phyloP scores from a whole-genome alignment of 2,329 filamentous ascomycete genomes.

The Mycosphaerelloides madeirae region DNA sequence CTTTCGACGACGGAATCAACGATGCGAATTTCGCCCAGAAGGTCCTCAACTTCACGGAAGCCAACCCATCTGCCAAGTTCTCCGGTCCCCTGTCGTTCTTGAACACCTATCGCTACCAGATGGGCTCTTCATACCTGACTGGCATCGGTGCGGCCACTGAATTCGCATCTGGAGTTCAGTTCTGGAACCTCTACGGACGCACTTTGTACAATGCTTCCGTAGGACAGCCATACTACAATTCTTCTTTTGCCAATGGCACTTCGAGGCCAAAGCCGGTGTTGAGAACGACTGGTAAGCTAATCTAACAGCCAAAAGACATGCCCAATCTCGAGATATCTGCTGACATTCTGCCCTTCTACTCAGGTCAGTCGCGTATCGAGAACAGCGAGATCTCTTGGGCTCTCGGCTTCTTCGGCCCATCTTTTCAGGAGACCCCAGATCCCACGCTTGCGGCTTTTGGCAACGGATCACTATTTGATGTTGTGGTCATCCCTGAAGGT shows the following conservation, averaged over 20 bases:
- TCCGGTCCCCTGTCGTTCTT: constrained; percentile 50
- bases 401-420: constrained; percentile 50
- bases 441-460: constrained; percentile 38
- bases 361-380: constrained; percentile 49
- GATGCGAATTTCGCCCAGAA: constrained; percentile 48
- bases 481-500: constrained; percentile 50
- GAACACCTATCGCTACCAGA: constrained; percentile 48
- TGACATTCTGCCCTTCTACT: too few relatives aligned
- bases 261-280: constrained; percentile 47
- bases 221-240: constrained; percentile 48
- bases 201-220: constrained; percentile 48
- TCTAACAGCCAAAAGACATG: too few relatives aligned
- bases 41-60: constrained; percentile 42
- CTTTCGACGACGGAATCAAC: constrained; percentile 47
- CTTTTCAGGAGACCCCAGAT: constrained; percentile 37
- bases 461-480: constrained; percentile 39
- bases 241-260: constrained; percentile 46
- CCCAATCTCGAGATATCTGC: too few relatives aligned
- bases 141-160: constrained; percentile 37
- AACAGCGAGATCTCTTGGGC: constrained; percentile 53
- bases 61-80: constrained; percentile 35
- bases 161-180: constrained; percentile 46
- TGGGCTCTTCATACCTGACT: constrained; percentile 37
- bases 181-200: constrained; percentile 54
- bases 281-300: too few relatives aligned